Percentiles rank a stretch among this genome's conserved stretches.
These are phyloP conservation scores for Pecoramyces ruminantium DNA, from an alignment of 192 early-diverging fungal genomes.

Conservation along the genomic window DNA sequence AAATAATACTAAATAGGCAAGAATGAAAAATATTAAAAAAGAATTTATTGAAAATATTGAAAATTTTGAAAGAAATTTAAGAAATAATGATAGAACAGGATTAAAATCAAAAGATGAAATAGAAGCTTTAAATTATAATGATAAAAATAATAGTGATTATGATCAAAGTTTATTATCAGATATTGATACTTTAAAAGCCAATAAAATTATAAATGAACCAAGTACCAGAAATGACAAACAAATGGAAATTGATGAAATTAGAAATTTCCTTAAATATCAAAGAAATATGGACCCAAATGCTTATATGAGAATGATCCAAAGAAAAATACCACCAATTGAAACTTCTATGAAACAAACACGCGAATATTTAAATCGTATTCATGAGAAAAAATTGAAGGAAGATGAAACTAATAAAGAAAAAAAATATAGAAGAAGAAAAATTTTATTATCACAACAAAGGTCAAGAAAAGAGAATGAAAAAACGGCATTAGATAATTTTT, in stretches of 20 bases:
- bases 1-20: not conserved
- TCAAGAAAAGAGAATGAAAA: conserved; percentile 23
- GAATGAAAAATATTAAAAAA: not conserved
- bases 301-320: not conserved
- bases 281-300: not conserved
- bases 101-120: not conserved
- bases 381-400: conserved; percentile 27
- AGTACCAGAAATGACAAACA: not conserved
- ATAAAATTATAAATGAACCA: not conserved
- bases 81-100: not conserved
- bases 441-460: conserved; percentile 21
- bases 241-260: not conserved
- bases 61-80: not conserved
- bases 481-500: conserved; percentile 17
- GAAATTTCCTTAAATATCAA: not conserved
- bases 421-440: conserved; percentile 27
- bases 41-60: not conserved
- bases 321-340: not conserved
- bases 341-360: not conserved
- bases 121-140: not conserved
- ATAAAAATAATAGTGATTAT: not conserved
- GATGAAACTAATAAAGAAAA: conserved; percentile 22
- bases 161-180: not conserved
- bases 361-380: not conserved
- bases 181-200: not conserved